phyloP scores from a whole-genome alignment of 192 early-diverging fungal species.

The Backusella australiensis region DNA sequence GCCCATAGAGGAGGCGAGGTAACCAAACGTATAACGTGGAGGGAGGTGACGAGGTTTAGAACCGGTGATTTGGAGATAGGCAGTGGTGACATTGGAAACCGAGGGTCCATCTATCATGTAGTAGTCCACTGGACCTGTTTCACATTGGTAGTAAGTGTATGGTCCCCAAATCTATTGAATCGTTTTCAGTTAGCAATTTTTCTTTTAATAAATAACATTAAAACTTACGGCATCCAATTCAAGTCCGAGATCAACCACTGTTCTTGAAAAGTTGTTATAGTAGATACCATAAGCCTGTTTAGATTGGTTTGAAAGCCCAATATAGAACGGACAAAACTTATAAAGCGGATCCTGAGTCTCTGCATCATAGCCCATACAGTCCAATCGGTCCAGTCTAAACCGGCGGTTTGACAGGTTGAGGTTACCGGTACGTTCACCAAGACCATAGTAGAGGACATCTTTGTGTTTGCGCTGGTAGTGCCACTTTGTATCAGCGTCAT shows the following conservation, averaged over 20 bases:
- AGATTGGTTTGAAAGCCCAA: slow-evolving; percentile 31
- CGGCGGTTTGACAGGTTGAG: slow-evolving; percentile 44
- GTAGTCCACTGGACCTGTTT: slow-evolving; percentile 42
- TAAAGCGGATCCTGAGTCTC: slow-evolving; percentile 55
- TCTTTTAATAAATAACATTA: not conserved
- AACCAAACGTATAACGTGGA: slow-evolving; percentile 54
- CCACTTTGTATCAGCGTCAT: slow-evolving; percentile 28
- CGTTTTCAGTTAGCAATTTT: not conserved
- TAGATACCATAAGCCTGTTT: slow-evolving; percentile 49
- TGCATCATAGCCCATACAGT: slow-evolving; percentile 59
- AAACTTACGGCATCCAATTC: slow-evolving; percentile 36
- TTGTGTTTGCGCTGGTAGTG: slow-evolving; percentile 40
- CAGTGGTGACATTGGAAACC: slow-evolving; percentile 37
- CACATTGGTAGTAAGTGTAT: slow-evolving; percentile 42
- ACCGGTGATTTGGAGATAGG: slow-evolving; percentile 41
- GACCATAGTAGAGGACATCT: slow-evolving; percentile 42
- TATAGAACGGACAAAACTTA: slow-evolving; percentile 57
- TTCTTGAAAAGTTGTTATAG: slow-evolving; percentile 52
- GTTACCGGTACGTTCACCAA: slow-evolving; percentile 49
- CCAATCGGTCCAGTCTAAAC: slow-evolving; percentile 50
- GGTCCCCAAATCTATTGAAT: slow-evolving; percentile 45
- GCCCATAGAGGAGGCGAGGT: slow-evolving; percentile 60
- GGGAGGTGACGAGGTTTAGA: slow-evolving; percentile 37
- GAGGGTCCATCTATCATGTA: slow-evolving; percentile 41
- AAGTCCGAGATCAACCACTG: slow-evolving; percentile 48